Conservation (phyloP, 2,329 filamentous ascomycete species). For the Ceratocystis destructans region DNA sequence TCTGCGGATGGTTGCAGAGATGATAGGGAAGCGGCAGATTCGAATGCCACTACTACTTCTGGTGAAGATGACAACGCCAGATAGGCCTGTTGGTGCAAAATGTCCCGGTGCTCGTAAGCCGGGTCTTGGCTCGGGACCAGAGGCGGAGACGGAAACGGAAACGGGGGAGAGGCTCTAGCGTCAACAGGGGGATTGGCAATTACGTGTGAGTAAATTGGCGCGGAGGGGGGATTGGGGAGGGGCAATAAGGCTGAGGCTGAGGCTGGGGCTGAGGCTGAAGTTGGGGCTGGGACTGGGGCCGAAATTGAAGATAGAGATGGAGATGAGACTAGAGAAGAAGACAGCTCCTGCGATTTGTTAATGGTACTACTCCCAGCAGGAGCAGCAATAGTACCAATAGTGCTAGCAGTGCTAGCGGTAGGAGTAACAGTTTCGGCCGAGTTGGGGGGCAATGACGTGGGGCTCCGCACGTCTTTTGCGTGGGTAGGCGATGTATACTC, state of each 20-base stretch:
- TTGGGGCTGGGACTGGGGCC: background rate
- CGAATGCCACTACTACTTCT: background rate
- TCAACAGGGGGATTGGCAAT: background rate
- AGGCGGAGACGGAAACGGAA: background rate
- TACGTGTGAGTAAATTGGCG: background rate
- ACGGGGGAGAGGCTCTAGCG: background rate
- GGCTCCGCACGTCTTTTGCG: background rate
- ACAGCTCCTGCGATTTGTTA: background rate
- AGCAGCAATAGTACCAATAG: background rate
- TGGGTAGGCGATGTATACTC: background rate
- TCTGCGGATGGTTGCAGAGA: background rate
- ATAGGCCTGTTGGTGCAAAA: background rate
- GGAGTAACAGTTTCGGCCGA: constrained; percentile 9
- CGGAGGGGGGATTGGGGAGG: background rate
- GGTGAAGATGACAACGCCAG: background rate
- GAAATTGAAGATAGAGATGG: background rate
- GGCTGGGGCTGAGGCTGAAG: background rate
- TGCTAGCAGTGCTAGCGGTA: background rate
- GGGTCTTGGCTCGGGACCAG: background rate
- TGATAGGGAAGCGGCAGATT: background rate
- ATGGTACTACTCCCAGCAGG: background rate
- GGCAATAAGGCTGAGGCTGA: background rate
- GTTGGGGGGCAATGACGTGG: constrained; percentile 12
- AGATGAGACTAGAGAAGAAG: background rate
- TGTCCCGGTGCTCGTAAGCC: background rate